Percentiles rank a stretch among this genome's conserved stretches.
phyloP scores from a whole-genome alignment of 331 rosid genomes.

The Rosa hybrid region DNA sequence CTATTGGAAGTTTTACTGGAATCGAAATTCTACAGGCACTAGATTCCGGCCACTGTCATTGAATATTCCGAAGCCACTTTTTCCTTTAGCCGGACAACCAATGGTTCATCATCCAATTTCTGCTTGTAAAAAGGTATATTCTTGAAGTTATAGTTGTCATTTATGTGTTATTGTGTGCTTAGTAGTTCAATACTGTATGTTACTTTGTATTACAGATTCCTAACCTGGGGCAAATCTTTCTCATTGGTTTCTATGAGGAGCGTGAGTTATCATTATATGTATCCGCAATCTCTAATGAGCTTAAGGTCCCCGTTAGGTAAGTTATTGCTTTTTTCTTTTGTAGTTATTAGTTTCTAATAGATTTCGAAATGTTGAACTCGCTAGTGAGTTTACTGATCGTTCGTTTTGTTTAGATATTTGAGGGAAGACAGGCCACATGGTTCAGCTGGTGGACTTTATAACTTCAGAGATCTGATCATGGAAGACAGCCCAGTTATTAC shows the following conservation, averaged over 20 bases:
- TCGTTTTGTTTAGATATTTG: constrained; percentile 60
- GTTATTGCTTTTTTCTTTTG: neutral
- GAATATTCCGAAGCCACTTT: constrained; percentile 90
- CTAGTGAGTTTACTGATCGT: neutral
- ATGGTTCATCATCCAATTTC: constrained; percentile 94
- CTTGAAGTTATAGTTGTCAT: neutral
- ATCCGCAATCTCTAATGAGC: constrained; percentile 86
- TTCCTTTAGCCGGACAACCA: constrained; percentile 94
- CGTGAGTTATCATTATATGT: constrained; percentile 84
- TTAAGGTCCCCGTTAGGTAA: constrained; percentile 86
- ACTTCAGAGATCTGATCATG: constrained; percentile 86
- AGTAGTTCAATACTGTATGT: neutral
- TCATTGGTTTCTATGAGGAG: constrained; percentile 91
- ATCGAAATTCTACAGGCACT: constrained; percentile 56
- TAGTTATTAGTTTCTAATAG: neutral
- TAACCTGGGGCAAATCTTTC: constrained; percentile 77
- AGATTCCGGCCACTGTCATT: constrained; percentile 92
- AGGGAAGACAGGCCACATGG: constrained; percentile 95
- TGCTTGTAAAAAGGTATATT: constrained; percentile 77
- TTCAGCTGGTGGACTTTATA: constrained; percentile 93
- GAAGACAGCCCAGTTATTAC: constrained; percentile 77
- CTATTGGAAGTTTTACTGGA: neutral
- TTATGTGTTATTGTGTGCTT: constrained; percentile 6
- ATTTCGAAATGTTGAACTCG: constrained; percentile 5
- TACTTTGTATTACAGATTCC: constrained; percentile 64